Evolutionary conservation across 352 stramenopile species (phyloP), one percentile per base, ranked within the genome.

Genomic region (Phytophthora agathidicida): DNA sequence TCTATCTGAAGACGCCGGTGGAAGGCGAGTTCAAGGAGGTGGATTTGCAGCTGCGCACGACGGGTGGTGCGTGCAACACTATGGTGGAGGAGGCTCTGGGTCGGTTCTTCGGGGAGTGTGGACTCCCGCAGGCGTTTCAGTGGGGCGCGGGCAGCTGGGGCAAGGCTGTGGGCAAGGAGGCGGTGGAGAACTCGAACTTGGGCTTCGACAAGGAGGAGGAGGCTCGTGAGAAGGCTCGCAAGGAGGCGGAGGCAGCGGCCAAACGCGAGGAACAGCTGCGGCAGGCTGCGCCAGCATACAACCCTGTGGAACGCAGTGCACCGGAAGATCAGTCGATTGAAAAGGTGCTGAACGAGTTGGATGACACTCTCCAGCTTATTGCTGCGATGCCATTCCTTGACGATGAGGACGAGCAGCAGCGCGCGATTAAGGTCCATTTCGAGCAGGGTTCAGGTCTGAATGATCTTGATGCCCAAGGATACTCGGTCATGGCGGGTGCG

Each of bases 141-240:
- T 91, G 82, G 82, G 82, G 73, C 33, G 77, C 89, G 42, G 82
- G 82, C 26, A 88, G 75, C 63, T 91, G 82, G 82, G 82, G 82
- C 23, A 89, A 86, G 45, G 73, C 64, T 22, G 55, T 89, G n/a
- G 75, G 71, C 45, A 87, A 84, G 41, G 65, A 81, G 1, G 65
- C 68, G n/a, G 73, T 75, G 43, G 60, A 85, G 44, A 87, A 89
- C 67, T 77, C 77, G 16, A 89, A 89, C 62, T 13, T 89, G 56
- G 66, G 68, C 17, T 89, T 86, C 50, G 74, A 89, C 22, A 71
- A 84, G 47, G 75, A 89, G 32, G 71, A 82, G 32, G 62, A 75
- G 9, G 69, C 65, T 27, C 70, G 72, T 8, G 65, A 82, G 50
- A 71, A 74, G 52, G 63, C 65, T 32, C 68, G 60, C 39, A 73